Base-by-base conservation (phyloP, 768 basidiomycete species). In the Tremella mesenterica region DNA sequence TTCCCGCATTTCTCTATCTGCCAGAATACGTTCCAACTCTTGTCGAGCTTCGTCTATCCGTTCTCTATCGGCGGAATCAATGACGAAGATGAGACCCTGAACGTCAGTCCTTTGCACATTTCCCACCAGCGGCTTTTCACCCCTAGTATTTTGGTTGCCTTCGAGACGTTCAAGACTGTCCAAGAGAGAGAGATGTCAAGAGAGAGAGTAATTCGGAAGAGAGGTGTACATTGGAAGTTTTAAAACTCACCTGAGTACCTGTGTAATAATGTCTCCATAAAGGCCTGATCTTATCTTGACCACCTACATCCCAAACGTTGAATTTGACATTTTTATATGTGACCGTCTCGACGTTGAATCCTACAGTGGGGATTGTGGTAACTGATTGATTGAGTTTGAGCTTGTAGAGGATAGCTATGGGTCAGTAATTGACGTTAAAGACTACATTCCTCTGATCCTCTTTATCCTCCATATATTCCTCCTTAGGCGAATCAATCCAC, bases 211-310 rank as follows among this genome's bases (percentile, higher is more conserved):
- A 25, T 20, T 7, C 16, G 28, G 45, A 41, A 18, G n/a, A 44
- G 23, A 41, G 23, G 31, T 3, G 23, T 2, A 33, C 18, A 16
- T 13, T 29, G 34, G 26, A 14, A n/a, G 12, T 5, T 16, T 23
- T 18, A 27, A 18, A 50, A 55, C 68, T 54, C 46, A 73, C 73
- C 62, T 97, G 93, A 1, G 93, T 97, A 56, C 93, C 93, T 12
- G 93, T 96, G 77, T 96, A 97, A 75, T 97, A 97, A 75, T 97
- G 93, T 76, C 93, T 81, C 93, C 93, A 97, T 36, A 97, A 79
- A 23, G 93, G 93, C 47, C 93, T 81, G 70, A 97, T 97, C 81
- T 97, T 97, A 79, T 97, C 93, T 76, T 97, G 93, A n/a, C 93
- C 93, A 65, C 93, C 93, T 34, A 97, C 93, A 71, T 95, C 90